Percentiles rank a stretch among this genome's conserved stretches.
These are phyloP conservation scores for Paracamarosporium sp. DNA, from an alignment of 2,329 filamentous ascomycete genomes.

Conservation along the genomic window DNA sequence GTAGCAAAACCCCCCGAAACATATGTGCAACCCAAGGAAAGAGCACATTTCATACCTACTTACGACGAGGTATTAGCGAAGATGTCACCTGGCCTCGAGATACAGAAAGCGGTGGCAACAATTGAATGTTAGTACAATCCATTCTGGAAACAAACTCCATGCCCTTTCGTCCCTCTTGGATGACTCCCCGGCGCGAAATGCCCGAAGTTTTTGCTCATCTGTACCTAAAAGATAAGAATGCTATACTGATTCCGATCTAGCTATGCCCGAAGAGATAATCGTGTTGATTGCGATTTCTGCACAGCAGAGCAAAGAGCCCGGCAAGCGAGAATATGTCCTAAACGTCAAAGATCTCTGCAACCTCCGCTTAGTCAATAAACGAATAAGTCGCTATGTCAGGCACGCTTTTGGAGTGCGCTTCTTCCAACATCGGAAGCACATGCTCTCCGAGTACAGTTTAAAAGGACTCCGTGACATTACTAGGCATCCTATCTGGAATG, in stretches of 20 bases:
- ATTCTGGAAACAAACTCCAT: not conserved
- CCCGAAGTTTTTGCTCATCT: too few species aligned
- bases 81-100: not conserved
- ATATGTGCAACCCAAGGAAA: not conserved
- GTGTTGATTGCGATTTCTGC: not conserved
- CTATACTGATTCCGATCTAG: not conserved
- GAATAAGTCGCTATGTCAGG: not conserved
- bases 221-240: too few species aligned
- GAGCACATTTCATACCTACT: not conserved
- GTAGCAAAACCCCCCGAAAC: not conserved
- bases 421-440: constrained; percentile 7
- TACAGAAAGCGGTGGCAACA: not conserved
- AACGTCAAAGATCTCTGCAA: not conserved
- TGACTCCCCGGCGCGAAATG: too few species aligned
- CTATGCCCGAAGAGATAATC: not conserved
- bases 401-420: constrained; percentile 2
- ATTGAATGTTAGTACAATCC: not conserved
- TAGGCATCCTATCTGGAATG: not conserved
- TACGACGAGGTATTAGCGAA: not conserved
- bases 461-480: not conserved
- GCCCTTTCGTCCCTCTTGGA: too few species aligned
- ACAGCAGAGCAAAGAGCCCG: not conserved
- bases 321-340: not conserved
- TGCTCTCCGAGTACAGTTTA: constrained; percentile 4
- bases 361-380: constrained; percentile 1